Evolutionary conservation across 208 protist genomes (phyloP).

Genomic region (Kentomonas sorsogonicus): DNA sequence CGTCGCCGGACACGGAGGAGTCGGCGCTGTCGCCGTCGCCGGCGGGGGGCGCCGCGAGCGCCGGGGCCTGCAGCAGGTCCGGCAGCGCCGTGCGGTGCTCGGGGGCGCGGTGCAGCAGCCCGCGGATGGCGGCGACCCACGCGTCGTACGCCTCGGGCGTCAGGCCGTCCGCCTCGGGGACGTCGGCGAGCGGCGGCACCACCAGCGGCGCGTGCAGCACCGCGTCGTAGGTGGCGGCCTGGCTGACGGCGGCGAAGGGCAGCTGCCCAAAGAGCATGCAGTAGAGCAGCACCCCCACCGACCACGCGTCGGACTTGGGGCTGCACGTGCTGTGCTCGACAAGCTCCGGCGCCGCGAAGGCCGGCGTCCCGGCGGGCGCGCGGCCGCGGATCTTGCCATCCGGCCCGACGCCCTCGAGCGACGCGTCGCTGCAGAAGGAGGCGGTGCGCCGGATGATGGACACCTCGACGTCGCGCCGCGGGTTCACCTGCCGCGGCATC

Average conservation of each 20-base stretch:
- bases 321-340: conserved; percentile 34
- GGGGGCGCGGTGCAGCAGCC: background rate
- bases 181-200: conserved; percentile 20
- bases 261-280: conserved; percentile 79
- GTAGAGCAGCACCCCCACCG: conserved; percentile 92
- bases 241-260: conserved; percentile 77
- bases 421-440: conserved; percentile 22
- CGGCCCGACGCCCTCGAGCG: conserved; percentile 35
- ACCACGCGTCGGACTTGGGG: conserved; percentile 91
- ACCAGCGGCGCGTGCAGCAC: conserved; percentile 22
- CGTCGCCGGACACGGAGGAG: background rate
- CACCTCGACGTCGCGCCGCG: background rate
- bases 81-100: background rate
- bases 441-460: background rate
- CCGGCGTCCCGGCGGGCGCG: conserved; percentile 31
- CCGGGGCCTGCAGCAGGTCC: background rate
- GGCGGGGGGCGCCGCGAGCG: background rate
- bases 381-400: conserved; percentile 26
- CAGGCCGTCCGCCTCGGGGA: conserved; percentile 18
- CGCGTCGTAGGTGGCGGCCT: conserved; percentile 37
- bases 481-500: conserved; percentile 12
- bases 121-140: conserved; percentile 17
- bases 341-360: conserved; percentile 54
- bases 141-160: conserved; percentile 26
- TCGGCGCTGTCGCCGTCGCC: background rate